phyloP scores from a whole-genome alignment of 2,329 filamentous ascomycete genomes.

The Penicillium sp. region DNA sequence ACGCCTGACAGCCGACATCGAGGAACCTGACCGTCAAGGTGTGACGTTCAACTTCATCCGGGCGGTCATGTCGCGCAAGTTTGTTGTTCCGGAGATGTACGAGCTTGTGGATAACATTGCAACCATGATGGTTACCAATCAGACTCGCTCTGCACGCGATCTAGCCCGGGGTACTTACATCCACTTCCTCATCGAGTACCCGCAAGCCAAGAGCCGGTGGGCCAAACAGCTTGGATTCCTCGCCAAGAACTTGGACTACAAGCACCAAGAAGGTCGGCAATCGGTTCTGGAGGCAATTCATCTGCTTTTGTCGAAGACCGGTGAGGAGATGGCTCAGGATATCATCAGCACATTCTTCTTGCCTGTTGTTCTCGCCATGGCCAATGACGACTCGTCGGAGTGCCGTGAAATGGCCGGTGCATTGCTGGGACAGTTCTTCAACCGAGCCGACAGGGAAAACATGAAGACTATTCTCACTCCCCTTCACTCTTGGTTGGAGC shows the following conservation, averaged over 20 bases:
- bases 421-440: slow-evolving; percentile 80
- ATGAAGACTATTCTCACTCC: slow-evolving; percentile 72
- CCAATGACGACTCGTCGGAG: slow-evolving; percentile 85
- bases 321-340: slow-evolving; percentile 81
- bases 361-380: slow-evolving; percentile 81
- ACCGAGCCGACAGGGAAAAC: slow-evolving; percentile 74
- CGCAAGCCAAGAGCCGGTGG: slow-evolving; percentile 88
- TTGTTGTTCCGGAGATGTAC: slow-evolving; percentile 87
- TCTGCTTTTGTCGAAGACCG: slow-evolving; percentile 82
- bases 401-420: slow-evolving; percentile 83
- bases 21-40: slow-evolving; percentile 89
- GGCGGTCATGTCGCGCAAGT: slow-evolving; percentile 80
- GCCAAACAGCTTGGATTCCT: slow-evolving; percentile 88
- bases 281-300: slow-evolving; percentile 94
- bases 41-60: slow-evolving; percentile 94
- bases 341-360: slow-evolving; percentile 82
- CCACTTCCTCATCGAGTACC: slow-evolving; percentile 93
- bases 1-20: slow-evolving; percentile 84
- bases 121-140: slow-evolving; percentile 93
- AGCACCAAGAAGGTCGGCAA: slow-evolving; percentile 83
- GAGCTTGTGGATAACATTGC: slow-evolving; percentile 89
- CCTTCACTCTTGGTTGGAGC: slow-evolving; percentile 76
- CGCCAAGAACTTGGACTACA: slow-evolving; percentile 87
- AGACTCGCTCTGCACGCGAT: slow-evolving; percentile 85
- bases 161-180: slow-evolving; percentile 88